Evolutionary conservation across 352 stramenopile genomes (phyloP), one percentile per base, ranked within the genome.

Genomic region (Globisporangium polare): DNA sequence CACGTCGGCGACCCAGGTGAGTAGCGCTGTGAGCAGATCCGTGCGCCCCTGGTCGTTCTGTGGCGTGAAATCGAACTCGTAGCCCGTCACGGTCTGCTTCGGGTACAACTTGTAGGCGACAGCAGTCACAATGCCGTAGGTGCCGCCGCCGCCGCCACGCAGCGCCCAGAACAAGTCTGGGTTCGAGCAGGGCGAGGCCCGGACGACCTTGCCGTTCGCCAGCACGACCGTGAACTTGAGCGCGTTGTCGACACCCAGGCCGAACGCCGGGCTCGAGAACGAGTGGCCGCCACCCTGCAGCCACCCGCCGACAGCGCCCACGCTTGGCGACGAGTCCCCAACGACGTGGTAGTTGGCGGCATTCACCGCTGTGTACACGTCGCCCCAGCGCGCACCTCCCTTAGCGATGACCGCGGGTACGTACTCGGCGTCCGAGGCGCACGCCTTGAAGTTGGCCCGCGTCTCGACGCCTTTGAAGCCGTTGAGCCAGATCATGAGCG

Each of bases 401-500:
- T 2, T 13, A 1, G 8, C 52, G 22, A 47, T 24, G 13, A 47
- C 52, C 8, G 52, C 33, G 5, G 52, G 52, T 22, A 18, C n/a
- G 13, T 24, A 24, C 4, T 2, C 20, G 5, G 52, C 22, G 6
- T 58, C 52, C 20, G 33, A 58, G 22, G 20, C 1, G 13, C 52
- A 58, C 22, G 52, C 52, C 10, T 46, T 33, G 35, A 24, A 47
- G 15, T 46, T 24, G 10, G 15, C 10, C n/a, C 20, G 33, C 24
- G 20, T 52, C 39, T 39, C n/a, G 17, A 52, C n/a, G n/a, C 29
- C 29, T 1, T 3, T 29, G 39, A 42, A 52, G 12, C 42, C 17
- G 39, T 60, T 17, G 9, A 52, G 37, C 39, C 54, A 60, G 22
- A 60, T 60, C 54, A 60, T 60, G 39, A 60, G 54, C 27, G 54